Evolutionary conservation across 2,329 filamentous ascomycete species (phyloP), one percentile per base, ranked within the genome.

Genomic region (Penicillium sp.): DNA sequence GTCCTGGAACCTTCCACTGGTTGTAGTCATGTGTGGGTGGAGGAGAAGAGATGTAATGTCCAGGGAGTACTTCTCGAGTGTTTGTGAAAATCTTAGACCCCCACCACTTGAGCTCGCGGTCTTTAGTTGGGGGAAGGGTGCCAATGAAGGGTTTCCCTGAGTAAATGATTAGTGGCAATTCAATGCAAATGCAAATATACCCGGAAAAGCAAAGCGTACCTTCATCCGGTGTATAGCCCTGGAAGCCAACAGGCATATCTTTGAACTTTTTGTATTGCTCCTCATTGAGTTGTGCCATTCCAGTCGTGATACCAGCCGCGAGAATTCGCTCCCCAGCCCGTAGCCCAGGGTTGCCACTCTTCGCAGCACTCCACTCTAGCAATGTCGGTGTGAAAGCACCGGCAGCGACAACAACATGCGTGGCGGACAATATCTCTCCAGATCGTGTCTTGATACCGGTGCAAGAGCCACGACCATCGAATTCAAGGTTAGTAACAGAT

Each of bases 41-140:
- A 0, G 85, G 85, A 19, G 79, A 79, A 3, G 85, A 88, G 48
- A 87, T 71, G 47, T 74, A 71, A 5, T 78, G 79, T 0, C 84
- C 83, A 1, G 84, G 81, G 41, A 81, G 61, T 7, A 82, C 75
- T 57, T 83, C 79, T 16, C 73, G 74, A 0, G 78, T 82, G 70
- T 86, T 86, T 50, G 72, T 79, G 72, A 87, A 86, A 60, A 86
- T 85, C 53, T 77, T 82, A 52, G 81, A 79, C 16, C 83, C 84
- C 84, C 84, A 87, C 81, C 82, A 86, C 67, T 87, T 86, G 58
- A 85, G 73, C 57, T 69, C 66, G 48, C 64, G 50, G 34, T 69
- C 67, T 41, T 61, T 74, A 2, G 81, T 85, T 0, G 81, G 83
- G 5, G 84, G 84, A 16, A 87, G 71, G 45, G 77, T 83, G 25